Conservation (phyloP, 2,329 filamentous ascomycete genomes). For the Calonectria fujianensis region DNA sequence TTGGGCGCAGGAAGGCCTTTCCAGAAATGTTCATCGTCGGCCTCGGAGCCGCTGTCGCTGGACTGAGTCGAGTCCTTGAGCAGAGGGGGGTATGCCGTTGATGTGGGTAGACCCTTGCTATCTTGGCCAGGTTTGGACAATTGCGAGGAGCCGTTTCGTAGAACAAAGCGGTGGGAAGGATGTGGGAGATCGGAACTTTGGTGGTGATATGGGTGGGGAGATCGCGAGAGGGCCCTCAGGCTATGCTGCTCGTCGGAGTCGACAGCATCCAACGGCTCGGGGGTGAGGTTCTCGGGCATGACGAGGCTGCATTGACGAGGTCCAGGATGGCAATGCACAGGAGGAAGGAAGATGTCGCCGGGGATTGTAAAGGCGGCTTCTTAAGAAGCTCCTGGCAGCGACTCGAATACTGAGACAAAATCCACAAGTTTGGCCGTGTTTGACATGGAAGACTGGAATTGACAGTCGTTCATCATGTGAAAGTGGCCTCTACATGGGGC, state of each 20-base stretch:
- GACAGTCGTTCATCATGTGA: slow-evolving; percentile 53
- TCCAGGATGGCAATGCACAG: slow-evolving; percentile 48
- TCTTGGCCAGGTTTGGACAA: slow-evolving; percentile 43
- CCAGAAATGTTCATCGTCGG: slow-evolving; percentile 93
- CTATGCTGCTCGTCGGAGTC: slow-evolving; percentile 61
- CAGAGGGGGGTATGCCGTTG: slow-evolving; percentile 56
- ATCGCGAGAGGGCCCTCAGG: slow-evolving; percentile 73
- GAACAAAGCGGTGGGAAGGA: slow-evolving; percentile 64
- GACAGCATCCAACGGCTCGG: slow-evolving; percentile 58
- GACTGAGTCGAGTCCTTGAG: slow-evolving; percentile 75
- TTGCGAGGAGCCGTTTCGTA: slow-evolving; percentile 48
- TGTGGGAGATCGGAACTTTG: slow-evolving; percentile 74
- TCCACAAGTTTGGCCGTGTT: slow-evolving; percentile 49
- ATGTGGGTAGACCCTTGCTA: slow-evolving; percentile 50
- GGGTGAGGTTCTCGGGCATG: slow-evolving; percentile 69
- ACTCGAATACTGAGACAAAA: slow-evolving; percentile 40
- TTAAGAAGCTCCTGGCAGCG: slow-evolving; percentile 41
- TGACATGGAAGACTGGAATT: slow-evolving; percentile 44
- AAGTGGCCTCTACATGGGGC: slow-evolving; percentile 55
- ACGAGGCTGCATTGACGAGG: slow-evolving; percentile 58
- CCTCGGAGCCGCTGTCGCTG: slow-evolving; percentile 95
- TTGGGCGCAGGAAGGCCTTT: slow-evolving; percentile 89
- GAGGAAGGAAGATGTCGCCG: slow-evolving; percentile 33
- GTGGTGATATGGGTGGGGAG: slow-evolving; percentile 81
- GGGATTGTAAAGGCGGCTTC: slow-evolving; percentile 34